Evolutionary conservation across 2,329 filamentous ascomycete species (phyloP).

Genomic region (Diaporthe capsici): DNA sequence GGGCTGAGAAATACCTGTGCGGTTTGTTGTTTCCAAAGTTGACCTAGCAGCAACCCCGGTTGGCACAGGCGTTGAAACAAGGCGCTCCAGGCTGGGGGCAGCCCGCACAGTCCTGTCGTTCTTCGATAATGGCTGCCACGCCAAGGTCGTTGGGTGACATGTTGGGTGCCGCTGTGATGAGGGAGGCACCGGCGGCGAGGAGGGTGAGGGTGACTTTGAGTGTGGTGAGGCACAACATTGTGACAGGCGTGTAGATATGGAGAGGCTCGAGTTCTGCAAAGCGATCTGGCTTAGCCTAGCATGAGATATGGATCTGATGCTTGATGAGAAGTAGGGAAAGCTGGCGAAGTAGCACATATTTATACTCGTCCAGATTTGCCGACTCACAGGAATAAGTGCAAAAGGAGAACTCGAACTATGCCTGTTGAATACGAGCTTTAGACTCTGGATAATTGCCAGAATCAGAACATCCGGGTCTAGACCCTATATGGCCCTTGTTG

Average conservation of each 20-base stretch:
- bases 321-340: neutral
- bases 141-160: constrained; percentile 4
- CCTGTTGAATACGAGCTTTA: neutral
- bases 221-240: neutral
- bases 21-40: neutral
- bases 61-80: constrained; percentile 4
- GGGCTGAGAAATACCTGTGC: neutral
- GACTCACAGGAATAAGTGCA: neutral
- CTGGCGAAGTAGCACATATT: neutral
- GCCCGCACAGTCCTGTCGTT: neutral
- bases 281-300: neutral
- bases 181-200: neutral
- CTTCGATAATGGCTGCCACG: neutral
- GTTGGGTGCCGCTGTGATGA: neutral
- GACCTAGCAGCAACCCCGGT: constrained; percentile 1
- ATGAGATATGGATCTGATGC: neutral
- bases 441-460: neutral
- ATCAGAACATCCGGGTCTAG: neutral
- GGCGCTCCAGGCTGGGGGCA: neutral
- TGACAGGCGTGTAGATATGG: neutral
- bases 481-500: too few relatives aligned
- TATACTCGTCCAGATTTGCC: neutral
- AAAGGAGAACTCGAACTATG: too few relatives aligned
- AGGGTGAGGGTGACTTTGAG: neutral
- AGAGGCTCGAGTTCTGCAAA: neutral